Conservation (phyloP, 2,329 filamentous ascomycete genomes). For the Trichoderma hamatum region DNA sequence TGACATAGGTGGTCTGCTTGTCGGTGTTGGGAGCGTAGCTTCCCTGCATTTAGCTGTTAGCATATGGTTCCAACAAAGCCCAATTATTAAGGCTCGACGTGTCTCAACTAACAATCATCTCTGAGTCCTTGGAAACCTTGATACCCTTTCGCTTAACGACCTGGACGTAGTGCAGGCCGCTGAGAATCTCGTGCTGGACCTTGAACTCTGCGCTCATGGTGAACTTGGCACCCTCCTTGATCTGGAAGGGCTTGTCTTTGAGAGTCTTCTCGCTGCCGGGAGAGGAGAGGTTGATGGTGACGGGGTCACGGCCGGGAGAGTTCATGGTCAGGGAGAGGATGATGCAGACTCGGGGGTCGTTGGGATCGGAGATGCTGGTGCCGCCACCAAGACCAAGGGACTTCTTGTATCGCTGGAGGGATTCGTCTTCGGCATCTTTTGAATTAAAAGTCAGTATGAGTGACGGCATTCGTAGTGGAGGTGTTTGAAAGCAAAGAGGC, state of each 20-base stretch:
- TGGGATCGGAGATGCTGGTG: slow-evolving; percentile 72
- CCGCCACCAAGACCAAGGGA: slow-evolving; percentile 85
- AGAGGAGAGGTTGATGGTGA: slow-evolving; percentile 82
- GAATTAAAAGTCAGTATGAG: not conserved
- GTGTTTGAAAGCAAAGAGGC: not conserved
- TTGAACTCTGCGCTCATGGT: slow-evolving; percentile 94
- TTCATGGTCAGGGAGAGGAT: slow-evolving; percentile 91
- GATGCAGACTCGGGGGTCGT: slow-evolving; percentile 87
- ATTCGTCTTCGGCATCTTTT: slow-evolving; percentile 76
- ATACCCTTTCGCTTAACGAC: slow-evolving; percentile 88
- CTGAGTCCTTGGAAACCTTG: slow-evolving; percentile 86
- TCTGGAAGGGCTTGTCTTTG: slow-evolving; percentile 91
- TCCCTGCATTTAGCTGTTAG: slow-evolving; percentile 58
- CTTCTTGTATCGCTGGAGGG: slow-evolving; percentile 95
- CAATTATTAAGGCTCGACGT: not conserved
- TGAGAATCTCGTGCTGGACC: slow-evolving; percentile 95
- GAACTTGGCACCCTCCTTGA: slow-evolving; percentile 94
- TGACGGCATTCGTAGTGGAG: not conserved
- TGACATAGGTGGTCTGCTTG: slow-evolving; percentile 81
- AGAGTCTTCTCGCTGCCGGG: slow-evolving; percentile 75
- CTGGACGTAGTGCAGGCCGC: slow-evolving; percentile 94
- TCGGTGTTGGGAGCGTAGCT: slow-evolving; percentile 93
- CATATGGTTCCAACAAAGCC: not conserved
- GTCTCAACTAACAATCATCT: slow-evolving; percentile 84
- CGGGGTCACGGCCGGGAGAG: slow-evolving; percentile 77